Conservation (phyloP, 495 filamentous ascomycete species). For the Aspergillus incahuasiensis region DNA sequence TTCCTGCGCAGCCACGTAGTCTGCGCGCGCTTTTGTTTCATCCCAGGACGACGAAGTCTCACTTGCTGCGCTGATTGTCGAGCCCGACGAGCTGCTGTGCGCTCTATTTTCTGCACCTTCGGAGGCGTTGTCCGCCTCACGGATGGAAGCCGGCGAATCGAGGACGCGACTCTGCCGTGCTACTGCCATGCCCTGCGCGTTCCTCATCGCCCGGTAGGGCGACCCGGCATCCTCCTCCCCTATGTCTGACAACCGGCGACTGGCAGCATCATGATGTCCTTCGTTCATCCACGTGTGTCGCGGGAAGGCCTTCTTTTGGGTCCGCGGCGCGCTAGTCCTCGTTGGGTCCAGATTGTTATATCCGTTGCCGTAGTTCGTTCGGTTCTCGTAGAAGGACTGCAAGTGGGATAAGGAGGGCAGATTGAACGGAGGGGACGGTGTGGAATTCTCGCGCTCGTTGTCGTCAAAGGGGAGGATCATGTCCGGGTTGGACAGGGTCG, state of each 20-base stretch:
- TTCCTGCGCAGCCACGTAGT: slow-evolving; percentile 12
- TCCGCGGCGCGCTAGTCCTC: background rate
- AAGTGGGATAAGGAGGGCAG: slow-evolving; percentile 37
- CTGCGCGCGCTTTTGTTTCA: slow-evolving; percentile 16
- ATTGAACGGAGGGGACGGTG: slow-evolving; percentile 44
- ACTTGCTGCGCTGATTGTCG: slow-evolving; percentile 38
- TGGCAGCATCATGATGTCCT: slow-evolving; percentile 47
- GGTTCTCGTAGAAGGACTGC: slow-evolving; percentile 26
- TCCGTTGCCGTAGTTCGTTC: slow-evolving; percentile 17
- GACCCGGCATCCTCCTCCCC: slow-evolving; percentile 53
- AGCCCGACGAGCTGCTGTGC: slow-evolving; percentile 37
- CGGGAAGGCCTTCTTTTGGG: slow-evolving; percentile 33
- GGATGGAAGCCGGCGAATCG: slow-evolving; percentile 15
- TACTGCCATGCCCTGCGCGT: background rate
- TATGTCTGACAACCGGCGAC: slow-evolving; percentile 68
- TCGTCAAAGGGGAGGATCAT: slow-evolving; percentile 75
- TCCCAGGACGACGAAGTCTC: slow-evolving; percentile 22
- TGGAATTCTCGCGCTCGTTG: slow-evolving; percentile 54
- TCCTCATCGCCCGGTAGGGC: slow-evolving; percentile 20
- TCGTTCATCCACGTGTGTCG: slow-evolving; percentile 49
- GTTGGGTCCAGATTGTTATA: slow-evolving; percentile 14
- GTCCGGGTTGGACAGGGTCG: slow-evolving; percentile 87
- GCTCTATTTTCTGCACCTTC: slow-evolving; percentile 20
- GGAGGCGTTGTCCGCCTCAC: slow-evolving; percentile 1
- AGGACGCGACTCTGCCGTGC: slow-evolving; percentile 10